These are phyloP conservation scores for Citrus unshiu DNA, from an alignment of 345 rosid species.

Conservation along the genomic window DNA sequence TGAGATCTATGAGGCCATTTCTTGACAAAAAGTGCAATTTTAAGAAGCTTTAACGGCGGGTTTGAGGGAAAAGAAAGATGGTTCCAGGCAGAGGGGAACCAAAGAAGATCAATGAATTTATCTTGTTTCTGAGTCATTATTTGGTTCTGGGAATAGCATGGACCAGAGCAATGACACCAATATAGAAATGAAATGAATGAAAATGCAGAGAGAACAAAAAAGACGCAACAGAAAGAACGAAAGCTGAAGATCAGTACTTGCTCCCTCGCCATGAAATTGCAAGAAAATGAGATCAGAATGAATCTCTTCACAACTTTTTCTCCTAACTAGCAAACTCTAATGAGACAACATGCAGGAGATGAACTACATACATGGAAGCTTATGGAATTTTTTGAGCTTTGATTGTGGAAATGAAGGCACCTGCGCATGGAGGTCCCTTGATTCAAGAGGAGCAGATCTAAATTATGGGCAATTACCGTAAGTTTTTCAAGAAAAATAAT, in stretches of 20 bases:
- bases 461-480: background rate
- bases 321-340: background rate
- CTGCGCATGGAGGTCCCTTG: conserved; percentile 27
- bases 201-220: conserved; percentile 43
- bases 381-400: background rate
- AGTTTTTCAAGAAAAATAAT: conserved; percentile 6
- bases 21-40: conserved; percentile 80
- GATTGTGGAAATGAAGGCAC: conserved; percentile 13
- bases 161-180: conserved; percentile 41
- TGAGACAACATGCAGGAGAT: conserved; percentile 12
- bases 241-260: conserved; percentile 37
- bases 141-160: conserved; percentile 32
- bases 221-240: conserved; percentile 44
- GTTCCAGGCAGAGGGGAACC: conserved; percentile 72
- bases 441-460: background rate
- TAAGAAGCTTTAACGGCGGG: conserved; percentile 45
- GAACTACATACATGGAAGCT: background rate
- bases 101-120: conserved; percentile 52
- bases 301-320: background rate
- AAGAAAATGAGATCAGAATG: conserved; percentile 7
- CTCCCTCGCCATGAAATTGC: conserved; percentile 47
- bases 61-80: conserved; percentile 42
- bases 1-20: conserved; percentile 83
- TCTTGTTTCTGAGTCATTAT: conserved; percentile 23
- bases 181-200: conserved; percentile 56